phyloP scores from a whole-genome alignment of 1,139 yeast species.

The Kurtzmaniella natalensis region DNA sequence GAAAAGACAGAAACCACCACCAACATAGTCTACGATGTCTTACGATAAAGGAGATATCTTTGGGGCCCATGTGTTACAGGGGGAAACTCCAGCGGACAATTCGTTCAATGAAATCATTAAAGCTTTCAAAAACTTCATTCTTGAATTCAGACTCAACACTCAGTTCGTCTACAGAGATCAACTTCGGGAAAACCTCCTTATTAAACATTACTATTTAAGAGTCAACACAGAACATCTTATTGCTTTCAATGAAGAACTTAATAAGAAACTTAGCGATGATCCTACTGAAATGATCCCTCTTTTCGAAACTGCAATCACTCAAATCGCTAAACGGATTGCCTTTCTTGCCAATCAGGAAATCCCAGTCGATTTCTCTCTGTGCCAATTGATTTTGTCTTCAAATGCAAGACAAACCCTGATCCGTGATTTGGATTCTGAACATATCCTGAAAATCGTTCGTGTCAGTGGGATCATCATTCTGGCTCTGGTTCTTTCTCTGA shows the following conservation, averaged over 20 bases:
- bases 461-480: slow-evolving; percentile 92
- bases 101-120: slow-evolving; percentile 72
- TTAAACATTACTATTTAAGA: slow-evolving; percentile 66
- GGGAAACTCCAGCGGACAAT: slow-evolving; percentile 64
- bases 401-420: slow-evolving; percentile 71
- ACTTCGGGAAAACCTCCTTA: slow-evolving; percentile 78
- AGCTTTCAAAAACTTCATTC: slow-evolving; percentile 76
- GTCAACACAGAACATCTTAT: slow-evolving; percentile 85
- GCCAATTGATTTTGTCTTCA: slow-evolving; percentile 78
- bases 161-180: slow-evolving; percentile 90
- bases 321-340: slow-evolving; percentile 80
- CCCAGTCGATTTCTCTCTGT: slow-evolving; percentile 59
- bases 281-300: slow-evolving; percentile 88
- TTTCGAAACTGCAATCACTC: slow-evolving; percentile 86
- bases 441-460: slow-evolving; percentile 84
- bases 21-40: slow-evolving; percentile 56
- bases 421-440: slow-evolving; percentile 80
- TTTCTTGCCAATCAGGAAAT: slow-evolving; percentile 53
- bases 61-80: slow-evolving; percentile 84
- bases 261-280: slow-evolving; percentile 77
- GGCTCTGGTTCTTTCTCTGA: slow-evolving; percentile 82
- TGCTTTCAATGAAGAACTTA: slow-evolving; percentile 83
- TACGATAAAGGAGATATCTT: slow-evolving; percentile 80
- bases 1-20: too few relatives aligned
- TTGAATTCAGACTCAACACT: slow-evolving; percentile 80